These are phyloP conservation scores for Trypanosoma platydactyli DNA, from an alignment of 208 protist genomes.

Conservation along the genomic window DNA sequence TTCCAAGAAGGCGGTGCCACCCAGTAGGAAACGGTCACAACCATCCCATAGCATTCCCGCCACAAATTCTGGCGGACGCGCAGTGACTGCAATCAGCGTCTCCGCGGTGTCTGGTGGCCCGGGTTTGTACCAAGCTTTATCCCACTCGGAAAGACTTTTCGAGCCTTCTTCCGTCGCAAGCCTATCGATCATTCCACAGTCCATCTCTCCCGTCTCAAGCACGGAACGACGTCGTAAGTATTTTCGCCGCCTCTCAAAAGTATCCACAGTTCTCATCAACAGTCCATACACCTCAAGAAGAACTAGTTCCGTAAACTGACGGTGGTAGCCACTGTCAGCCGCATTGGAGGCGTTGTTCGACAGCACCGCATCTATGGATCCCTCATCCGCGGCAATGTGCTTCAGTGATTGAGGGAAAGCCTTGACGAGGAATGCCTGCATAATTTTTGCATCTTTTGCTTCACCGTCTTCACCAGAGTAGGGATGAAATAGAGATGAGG, in stretches of 20 bases:
- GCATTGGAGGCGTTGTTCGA: background rate
- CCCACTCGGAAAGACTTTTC: conserved; percentile 22
- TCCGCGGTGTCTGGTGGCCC: too few species aligned
- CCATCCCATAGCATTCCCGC: conserved; percentile 65
- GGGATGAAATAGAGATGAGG: background rate
- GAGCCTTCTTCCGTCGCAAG: conserved; percentile 8
- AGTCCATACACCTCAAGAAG: conserved; percentile 20
- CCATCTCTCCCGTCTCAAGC: background rate
- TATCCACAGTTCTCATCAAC: background rate
- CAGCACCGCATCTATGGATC: conserved; percentile 4
- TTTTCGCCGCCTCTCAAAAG: conserved; percentile 3
- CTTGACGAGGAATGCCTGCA: conserved; percentile 9
- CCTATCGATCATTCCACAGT: background rate
- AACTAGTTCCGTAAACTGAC: conserved; percentile 28
- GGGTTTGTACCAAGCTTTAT: conserved; percentile 13
- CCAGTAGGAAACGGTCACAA: conserved; percentile 58
- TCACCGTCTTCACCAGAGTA: conserved; percentile 3
- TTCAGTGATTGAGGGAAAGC: conserved; percentile 27
- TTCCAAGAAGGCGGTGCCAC: conserved; percentile 62
- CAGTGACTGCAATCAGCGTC: conserved; percentile 36
- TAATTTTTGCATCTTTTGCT: conserved; percentile 11
- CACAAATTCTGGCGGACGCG: conserved; percentile 57
- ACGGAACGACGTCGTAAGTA: conserved; percentile 11
- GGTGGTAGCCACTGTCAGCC: conserved; percentile 24
- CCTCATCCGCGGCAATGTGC: conserved; percentile 26